phyloP scores from a whole-genome alignment of 352 stramenopile genomes.

The Pythium dissotocum region DNA sequence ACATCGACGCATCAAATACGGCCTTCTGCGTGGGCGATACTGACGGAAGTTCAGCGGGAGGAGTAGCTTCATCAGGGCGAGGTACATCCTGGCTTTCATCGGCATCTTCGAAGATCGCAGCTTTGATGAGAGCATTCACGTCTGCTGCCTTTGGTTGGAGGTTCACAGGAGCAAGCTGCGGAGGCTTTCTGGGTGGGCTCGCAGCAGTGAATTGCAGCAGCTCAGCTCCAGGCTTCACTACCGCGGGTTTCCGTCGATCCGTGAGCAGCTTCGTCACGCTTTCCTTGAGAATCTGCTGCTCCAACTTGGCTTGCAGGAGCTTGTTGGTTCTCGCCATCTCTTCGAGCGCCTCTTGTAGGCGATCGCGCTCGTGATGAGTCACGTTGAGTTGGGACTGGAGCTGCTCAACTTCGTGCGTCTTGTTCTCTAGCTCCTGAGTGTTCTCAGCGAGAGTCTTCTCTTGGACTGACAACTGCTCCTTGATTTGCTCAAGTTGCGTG shows the following conservation, averaged over 20 bases:
- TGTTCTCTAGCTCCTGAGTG: slow-evolving; percentile 61
- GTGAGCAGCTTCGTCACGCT: slow-evolving; percentile 32
- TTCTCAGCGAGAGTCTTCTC: slow-evolving; percentile 57
- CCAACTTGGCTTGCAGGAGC: slow-evolving; percentile 53
- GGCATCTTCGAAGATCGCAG: slow-evolving; percentile 25
- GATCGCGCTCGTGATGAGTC: slow-evolving; percentile 34
- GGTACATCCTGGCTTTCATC: neutral
- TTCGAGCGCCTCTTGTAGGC: slow-evolving; percentile 44
- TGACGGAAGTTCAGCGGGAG: neutral
- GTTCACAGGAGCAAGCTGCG: neutral
- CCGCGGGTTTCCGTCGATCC: slow-evolving; percentile 27
- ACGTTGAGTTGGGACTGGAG: slow-evolving; percentile 40
- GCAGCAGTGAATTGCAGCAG: neutral
- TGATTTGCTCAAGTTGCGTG: slow-evolving; percentile 38
- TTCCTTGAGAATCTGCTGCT: slow-evolving; percentile 72
- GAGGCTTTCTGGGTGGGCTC: neutral
- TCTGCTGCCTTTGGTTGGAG: neutral
- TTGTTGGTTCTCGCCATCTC: slow-evolving; percentile 63
- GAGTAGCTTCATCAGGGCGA: neutral
- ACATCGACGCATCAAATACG: neutral
- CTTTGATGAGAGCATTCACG: slow-evolving; percentile 19
- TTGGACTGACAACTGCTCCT: slow-evolving; percentile 56
- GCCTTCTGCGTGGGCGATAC: neutral
- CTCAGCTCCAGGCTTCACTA: slow-evolving; percentile 2
- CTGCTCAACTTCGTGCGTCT: slow-evolving; percentile 42